These are phyloP conservation scores for Cutaneotrichosporon dermatis DNA, from an alignment of 1,284 basidiomycete species.

Conservation along the genomic window DNA sequence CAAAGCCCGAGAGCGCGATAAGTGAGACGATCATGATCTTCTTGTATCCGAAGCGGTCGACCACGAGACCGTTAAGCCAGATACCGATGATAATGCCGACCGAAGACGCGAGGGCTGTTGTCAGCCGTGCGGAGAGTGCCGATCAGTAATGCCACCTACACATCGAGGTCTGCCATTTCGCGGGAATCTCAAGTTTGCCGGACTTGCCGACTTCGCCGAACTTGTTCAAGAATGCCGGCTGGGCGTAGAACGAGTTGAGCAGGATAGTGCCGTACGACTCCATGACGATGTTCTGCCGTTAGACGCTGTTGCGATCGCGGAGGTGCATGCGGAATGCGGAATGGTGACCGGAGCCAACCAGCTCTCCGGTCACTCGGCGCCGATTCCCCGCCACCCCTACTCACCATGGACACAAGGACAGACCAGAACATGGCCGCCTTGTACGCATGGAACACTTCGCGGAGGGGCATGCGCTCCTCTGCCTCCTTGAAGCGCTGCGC, in stretches of 20 bases:
- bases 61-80: slow-evolving; percentile 1
- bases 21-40: slow-evolving; percentile 21
- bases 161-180: slow-evolving; percentile 50
- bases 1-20: slow-evolving; percentile 35
- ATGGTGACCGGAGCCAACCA: too few species aligned
- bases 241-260: slow-evolving; percentile 10
- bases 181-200: slow-evolving; percentile 30
- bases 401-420: background rate
- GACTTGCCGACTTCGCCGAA: slow-evolving; percentile 4
- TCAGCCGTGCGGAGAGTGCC: background rate
- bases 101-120: background rate
- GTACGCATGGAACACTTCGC: background rate
- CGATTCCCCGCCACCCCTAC: background rate
- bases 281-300: slow-evolving; percentile 7
- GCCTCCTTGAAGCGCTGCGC: background rate
- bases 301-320: background rate
- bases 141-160: background rate
- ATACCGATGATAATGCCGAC: slow-evolving; percentile 5
- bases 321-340: too few species aligned
- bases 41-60: slow-evolving; percentile 10
- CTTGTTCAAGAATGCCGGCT: slow-evolving; percentile 2
- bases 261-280: slow-evolving; percentile 1
- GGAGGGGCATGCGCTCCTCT: background rate
- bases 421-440: slow-evolving; percentile 1
- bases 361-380: too few species aligned